Evolutionary conservation across 805 yeast genomes (phyloP), one percentile per base, ranked within the genome.

Genomic region (Hanseniaspora nectarophila): DNA sequence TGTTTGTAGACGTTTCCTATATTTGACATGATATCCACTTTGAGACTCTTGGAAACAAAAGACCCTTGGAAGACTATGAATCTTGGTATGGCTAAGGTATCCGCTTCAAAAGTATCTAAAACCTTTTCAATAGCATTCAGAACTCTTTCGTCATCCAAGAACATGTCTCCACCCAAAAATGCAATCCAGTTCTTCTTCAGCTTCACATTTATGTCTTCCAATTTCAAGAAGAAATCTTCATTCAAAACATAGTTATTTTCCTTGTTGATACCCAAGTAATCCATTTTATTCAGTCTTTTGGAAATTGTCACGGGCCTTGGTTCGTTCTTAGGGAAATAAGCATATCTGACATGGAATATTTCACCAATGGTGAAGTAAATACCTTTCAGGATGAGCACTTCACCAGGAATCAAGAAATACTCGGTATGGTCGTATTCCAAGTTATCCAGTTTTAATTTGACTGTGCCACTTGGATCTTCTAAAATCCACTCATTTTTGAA

Each of bases 321-420:
- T 63, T 92, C 99, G 3, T 87, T 82, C 0, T 92, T 88, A 2
- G 98, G 97, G 55, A 87, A 95, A 3, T 84, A 82, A 47, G 92
- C 73, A 4, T 82, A 75, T 28, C 83, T 74, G 1, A 83, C 94
- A 57, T 82, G 79, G 61, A 92, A 88, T 45, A 75, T 79, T 26
- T 72, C 72, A 2, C 81, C 78, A 16, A 78, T 75, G 3, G 81
- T 80, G 15, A 81, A 78, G 62, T 87, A 86, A 16, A 85, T 78
- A 16, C 99, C 99, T 61, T 87, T 95, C 49, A 84, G 82, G 2
- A 90, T 67, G 0, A 86, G 77, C 58, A 82, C 79, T 70, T 82
- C 80, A 1, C 98, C 97, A 2, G 81, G 77, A 23, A 72, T 73
- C 6, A 47, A 60, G 77, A 81, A 60, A 77, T 89, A 8, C 82